Percentiles rank a stretch among this genome's conserved stretches.
phyloP scores from a whole-genome alignment of 73 alveolate genomes.

The Effrenium voratum region DNA sequence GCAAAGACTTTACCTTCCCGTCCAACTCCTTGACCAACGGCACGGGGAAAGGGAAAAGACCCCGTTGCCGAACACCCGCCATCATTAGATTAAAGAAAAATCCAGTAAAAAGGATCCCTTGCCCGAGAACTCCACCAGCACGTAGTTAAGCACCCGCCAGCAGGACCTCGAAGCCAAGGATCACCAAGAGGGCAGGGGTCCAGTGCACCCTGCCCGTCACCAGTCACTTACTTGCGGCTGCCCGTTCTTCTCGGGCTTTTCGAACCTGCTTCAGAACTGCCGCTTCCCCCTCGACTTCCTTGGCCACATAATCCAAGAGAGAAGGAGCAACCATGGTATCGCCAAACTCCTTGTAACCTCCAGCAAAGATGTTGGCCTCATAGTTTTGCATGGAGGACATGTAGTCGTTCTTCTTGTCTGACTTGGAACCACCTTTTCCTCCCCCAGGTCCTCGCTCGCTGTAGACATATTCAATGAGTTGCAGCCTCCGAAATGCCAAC shows the following conservation, averaged over 20 bases:
- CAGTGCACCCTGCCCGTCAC: background rate
- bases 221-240: conserved; percentile 15
- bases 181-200: background rate
- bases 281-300: conserved; percentile 51
- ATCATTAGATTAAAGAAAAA: too few relatives aligned
- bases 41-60: background rate
- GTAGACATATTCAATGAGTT: conserved; percentile 38
- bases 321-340: conserved; percentile 11
- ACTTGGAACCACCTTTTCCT: background rate
- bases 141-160: background rate
- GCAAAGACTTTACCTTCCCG: background rate
- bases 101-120: too few relatives aligned
- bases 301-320: conserved; percentile 37
- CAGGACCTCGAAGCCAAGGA: background rate
- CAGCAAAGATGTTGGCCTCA: conserved; percentile 2
- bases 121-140: too few relatives aligned
- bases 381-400: background rate
- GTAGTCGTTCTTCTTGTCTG: background rate
- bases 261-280: conserved; percentile 36
- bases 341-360: conserved; percentile 41
- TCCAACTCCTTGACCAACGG: background rate
- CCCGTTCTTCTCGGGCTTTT: conserved; percentile 57
- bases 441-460: conserved; percentile 40
- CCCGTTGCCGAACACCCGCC: background rate
- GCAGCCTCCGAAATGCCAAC: conserved; percentile 24